Conservation (phyloP, 2,329 filamentous ascomycete genomes). For the Xylariales sp. region DNA sequence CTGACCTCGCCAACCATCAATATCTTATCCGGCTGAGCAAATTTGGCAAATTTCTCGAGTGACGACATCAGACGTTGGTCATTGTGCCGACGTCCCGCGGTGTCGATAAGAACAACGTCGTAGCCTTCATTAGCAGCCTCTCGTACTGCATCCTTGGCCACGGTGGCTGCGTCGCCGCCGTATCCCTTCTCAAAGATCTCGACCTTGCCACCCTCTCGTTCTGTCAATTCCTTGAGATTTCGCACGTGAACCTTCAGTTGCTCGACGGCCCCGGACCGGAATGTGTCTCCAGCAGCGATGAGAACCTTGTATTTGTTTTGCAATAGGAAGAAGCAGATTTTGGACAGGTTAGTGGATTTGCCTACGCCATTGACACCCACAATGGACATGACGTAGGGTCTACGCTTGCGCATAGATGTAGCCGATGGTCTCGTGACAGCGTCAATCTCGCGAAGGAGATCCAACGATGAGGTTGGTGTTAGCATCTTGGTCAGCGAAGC, state of each 20-base stretch:
- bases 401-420: conserved; percentile 70
- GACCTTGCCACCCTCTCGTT: conserved; percentile 84
- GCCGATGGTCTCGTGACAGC: conserved; percentile 75
- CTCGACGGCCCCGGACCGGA: conserved; percentile 96
- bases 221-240: conserved; percentile 88
- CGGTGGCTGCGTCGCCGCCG: conserved; percentile 94
- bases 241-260: conserved; percentile 95
- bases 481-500: conserved; percentile 93
- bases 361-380: conserved; percentile 98
- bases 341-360: conserved; percentile 97
- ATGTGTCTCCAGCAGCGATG: conserved; percentile 94
- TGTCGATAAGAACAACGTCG: conserved; percentile 97
- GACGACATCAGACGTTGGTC: conserved; percentile 96
- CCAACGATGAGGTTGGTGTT: conserved; percentile 92
- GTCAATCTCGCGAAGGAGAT: conserved; percentile 93
- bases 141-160: conserved; percentile 92
- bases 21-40: conserved; percentile 97
- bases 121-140: conserved; percentile 80
- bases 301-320: conserved; percentile 98
- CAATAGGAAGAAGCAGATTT: conserved; percentile 97
- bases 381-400: conserved; percentile 97
- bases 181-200: conserved; percentile 98
- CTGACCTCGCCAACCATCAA: conserved; percentile 85
- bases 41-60: conserved; percentile 96
- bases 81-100: conserved; percentile 93